These are phyloP conservation scores for Coelastrella sp. DNA, from an alignment of 139 green algal species.

Conservation along the genomic window DNA sequence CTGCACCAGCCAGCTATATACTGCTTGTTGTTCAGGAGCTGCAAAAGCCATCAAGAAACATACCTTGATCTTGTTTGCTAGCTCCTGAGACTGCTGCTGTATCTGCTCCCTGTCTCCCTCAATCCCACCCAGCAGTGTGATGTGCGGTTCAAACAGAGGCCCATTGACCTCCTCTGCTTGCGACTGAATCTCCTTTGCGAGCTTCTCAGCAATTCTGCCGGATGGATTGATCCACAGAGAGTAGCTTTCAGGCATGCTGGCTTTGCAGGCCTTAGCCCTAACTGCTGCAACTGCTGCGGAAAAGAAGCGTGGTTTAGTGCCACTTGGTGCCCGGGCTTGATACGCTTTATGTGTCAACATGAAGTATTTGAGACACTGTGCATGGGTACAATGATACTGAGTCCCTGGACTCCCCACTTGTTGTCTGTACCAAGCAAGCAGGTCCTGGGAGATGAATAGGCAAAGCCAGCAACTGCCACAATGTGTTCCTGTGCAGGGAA, in stretches of 20 bases:
- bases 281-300: neutral
- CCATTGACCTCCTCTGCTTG: conserved; percentile 6
- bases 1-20: no score
- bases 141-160: conserved; percentile 54
- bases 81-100: neutral
- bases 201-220: neutral
- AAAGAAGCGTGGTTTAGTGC: neutral
- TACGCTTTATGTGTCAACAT: no score
- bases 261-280: neutral
- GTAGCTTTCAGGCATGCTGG: conserved; percentile 9
- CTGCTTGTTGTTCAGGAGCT: neutral
- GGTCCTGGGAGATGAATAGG: no score
- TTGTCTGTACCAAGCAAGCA: no score
- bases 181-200: conserved; percentile 29
- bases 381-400: no score
- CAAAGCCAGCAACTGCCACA: no score
- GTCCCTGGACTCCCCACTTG: no score
- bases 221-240: conserved; percentile 43
- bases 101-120: conserved; percentile 39
- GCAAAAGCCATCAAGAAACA: neutral
- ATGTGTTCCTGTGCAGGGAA: no score
- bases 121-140: conserved; percentile 64
- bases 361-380: no score
- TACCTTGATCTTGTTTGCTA: conserved; percentile 55
- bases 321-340: no score